Percentiles rank a stretch among this genome's conserved stretches.
phyloP scores from a whole-genome alignment of 208 protist species.

The Entamoeba dispar region DNA sequence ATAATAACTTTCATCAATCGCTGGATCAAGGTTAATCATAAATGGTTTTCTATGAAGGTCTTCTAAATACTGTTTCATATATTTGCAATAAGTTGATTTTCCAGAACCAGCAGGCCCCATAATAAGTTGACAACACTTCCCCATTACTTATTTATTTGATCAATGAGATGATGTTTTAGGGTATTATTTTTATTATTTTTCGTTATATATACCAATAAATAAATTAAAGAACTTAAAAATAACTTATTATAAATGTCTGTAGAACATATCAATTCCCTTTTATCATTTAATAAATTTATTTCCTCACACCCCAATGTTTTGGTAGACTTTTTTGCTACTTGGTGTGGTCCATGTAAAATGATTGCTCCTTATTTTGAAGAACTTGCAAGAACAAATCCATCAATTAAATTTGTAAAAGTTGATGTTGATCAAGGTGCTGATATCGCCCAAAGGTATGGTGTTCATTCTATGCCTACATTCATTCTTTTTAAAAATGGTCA shows the following conservation, averaged over 20 bases:
- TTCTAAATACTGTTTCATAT: slow-evolving; percentile 4
- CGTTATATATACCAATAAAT: too few relatives aligned
- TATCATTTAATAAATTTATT: not conserved
- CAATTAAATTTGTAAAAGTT: not conserved
- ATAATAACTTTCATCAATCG: slow-evolving; percentile 12
- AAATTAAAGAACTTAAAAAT: too few relatives aligned
- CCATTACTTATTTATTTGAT: not conserved
- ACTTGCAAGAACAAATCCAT: not conserved
- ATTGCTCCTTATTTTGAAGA: not conserved
- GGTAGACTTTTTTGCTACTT: not conserved
- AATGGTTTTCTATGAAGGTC: not conserved
- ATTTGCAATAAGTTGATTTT: slow-evolving; percentile 27
- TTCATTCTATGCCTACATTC: not conserved
- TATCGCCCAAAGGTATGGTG: not conserved
- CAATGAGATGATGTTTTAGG: too few relatives aligned
- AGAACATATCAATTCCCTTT: not conserved
- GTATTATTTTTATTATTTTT: too few relatives aligned
- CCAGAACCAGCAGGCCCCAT: slow-evolving; percentile 18
- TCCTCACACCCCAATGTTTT: not conserved
- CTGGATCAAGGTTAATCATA: slow-evolving; percentile 26
- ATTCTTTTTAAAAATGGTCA: not conserved
- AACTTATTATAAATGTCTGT: not conserved
- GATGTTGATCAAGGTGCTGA: not conserved
- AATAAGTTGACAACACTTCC: slow-evolving; percentile 18
- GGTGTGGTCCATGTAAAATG: not conserved